phyloP scores from a whole-genome alignment of 805 yeast genomes.

The Pichia rugopelliculosa region DNA sequence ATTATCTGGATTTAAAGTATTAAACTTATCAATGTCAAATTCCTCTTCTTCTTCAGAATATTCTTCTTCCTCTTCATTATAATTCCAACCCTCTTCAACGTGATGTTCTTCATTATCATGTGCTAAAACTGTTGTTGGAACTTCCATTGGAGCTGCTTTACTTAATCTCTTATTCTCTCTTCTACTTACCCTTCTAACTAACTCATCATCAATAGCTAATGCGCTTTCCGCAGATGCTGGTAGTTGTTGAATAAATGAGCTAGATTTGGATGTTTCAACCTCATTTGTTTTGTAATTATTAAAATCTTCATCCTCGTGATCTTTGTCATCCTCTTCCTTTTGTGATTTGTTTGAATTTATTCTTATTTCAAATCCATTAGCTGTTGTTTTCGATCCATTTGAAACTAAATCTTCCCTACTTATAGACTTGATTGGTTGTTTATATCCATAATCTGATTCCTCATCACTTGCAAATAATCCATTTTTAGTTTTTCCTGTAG shows the following conservation, averaged over 20 bases:
- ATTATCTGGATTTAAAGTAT: constrained; percentile 81
- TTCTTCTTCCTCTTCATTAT: constrained; percentile 11
- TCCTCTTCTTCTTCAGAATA: constrained; percentile 18
- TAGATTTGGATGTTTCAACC: too few relatives aligned
- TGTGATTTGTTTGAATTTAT: background rate
- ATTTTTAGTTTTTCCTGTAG: background rate
- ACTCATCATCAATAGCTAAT: constrained; percentile 12
- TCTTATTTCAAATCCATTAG: background rate
- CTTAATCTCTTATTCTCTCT: constrained; percentile 4
- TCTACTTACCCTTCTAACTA: constrained; percentile 9
- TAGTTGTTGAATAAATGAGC: background rate
- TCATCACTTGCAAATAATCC: background rate
- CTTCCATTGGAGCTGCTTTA: background rate
- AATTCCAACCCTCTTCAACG: constrained; percentile 48
- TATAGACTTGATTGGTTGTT: background rate
- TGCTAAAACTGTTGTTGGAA: background rate
- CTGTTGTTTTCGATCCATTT: background rate
- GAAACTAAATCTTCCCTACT: background rate
- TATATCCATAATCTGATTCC: background rate
- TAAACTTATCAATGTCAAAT: constrained; percentile 68
- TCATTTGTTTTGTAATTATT: constrained; percentile 1
- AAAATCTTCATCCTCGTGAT: constrained; percentile 2
- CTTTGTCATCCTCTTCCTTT: background rate
- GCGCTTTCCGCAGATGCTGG: constrained; percentile 6
- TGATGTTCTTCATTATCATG: constrained; percentile 25